Percentiles rank a stretch among this genome's conserved stretches.
Conservation (phyloP, 352 stramenopile species). For the Phytophthora syringae region DNA sequence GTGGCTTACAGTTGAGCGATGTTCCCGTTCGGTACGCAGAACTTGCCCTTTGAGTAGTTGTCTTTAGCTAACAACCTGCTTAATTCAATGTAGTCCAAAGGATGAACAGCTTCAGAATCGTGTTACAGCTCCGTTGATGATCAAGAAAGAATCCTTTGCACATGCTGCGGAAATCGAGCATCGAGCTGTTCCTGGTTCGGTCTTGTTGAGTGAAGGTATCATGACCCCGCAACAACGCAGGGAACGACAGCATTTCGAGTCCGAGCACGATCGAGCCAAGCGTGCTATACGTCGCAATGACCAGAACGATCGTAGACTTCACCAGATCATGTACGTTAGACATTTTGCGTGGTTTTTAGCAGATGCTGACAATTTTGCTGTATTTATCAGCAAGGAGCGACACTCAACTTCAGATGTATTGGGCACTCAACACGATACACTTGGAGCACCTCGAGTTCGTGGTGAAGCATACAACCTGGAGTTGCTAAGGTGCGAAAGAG, state of each 20-base stretch:
- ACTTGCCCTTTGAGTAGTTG: conserved; percentile 9
- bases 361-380: conserved; percentile 4
- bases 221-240: conserved; percentile 76
- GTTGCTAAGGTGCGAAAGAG: conserved; percentile 62
- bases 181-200: conserved; percentile 45
- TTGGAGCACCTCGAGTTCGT: conserved; percentile 19
- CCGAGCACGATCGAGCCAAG: conserved; percentile 56
- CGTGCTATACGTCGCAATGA: conserved; percentile 60
- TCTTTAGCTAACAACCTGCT: no score
- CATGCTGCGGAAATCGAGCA: conserved; percentile 58
- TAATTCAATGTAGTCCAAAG: conserved; percentile 9
- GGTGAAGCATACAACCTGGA: conserved; percentile 56
- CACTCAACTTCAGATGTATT: conserved; percentile 66
- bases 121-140: conserved; percentile 53
- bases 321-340: conserved; percentile 75
- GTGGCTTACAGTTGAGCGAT: conserved; percentile 38
- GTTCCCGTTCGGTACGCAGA: conserved; percentile 34
- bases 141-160: conserved; percentile 53
- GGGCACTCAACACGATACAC: conserved; percentile 21
- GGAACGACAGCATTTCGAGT: conserved; percentile 73
- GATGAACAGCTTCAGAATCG: conserved; percentile 21
- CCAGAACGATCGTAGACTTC: conserved; percentile 65
- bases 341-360: conserved; percentile 1
- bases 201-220: conserved; percentile 73
- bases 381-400: conserved; percentile 42